Conservation (phyloP, 768 basidiomycete species). For the Kwoniella mangroviensis region DNA sequence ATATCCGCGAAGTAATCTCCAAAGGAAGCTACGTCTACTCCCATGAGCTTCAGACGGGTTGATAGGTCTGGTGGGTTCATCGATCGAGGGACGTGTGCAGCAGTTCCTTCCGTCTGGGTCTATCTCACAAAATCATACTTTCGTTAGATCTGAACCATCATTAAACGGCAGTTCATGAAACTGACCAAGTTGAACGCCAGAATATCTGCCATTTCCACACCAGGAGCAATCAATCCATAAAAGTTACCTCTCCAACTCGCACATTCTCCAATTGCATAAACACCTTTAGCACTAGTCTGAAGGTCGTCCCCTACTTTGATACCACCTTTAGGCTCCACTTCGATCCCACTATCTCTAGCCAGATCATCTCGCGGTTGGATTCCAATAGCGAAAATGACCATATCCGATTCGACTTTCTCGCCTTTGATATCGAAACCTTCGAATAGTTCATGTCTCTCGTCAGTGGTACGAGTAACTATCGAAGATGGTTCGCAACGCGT, state of each 20-base stretch:
- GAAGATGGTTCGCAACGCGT: conserved; percentile 60
- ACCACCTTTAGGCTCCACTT: conserved; percentile 63
- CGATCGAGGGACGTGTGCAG: conserved; percentile 58
- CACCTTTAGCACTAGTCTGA: conserved; percentile 65
- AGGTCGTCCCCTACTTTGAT: conserved; percentile 67
- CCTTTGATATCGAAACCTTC: conserved; percentile 64
- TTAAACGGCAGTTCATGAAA: background rate
- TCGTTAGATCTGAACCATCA: no score
- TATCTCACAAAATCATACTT: conserved; percentile 42
- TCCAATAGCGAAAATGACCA: conserved; percentile 73
- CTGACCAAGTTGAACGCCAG: conserved; percentile 70
- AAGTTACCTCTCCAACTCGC: conserved; percentile 67
- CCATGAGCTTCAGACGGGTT: conserved; percentile 73
- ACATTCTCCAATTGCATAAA: conserved; percentile 79
- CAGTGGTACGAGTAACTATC: conserved; percentile 55
- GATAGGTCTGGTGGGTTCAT: conserved; percentile 72
- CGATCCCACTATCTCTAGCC: conserved; percentile 64
- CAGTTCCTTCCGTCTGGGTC: conserved; percentile 61
- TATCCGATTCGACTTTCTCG: conserved; percentile 61
- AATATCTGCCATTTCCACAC: conserved; percentile 71
- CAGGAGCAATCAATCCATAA: conserved; percentile 78
- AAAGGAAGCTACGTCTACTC: conserved; percentile 61
- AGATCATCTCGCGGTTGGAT: conserved; percentile 74
- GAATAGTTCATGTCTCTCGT: conserved; percentile 57
- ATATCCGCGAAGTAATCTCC: conserved; percentile 75